Evolutionary conservation across 1,284 basidiomycete genomes (phyloP).

Genomic region (Microbotryum saponariae): DNA sequence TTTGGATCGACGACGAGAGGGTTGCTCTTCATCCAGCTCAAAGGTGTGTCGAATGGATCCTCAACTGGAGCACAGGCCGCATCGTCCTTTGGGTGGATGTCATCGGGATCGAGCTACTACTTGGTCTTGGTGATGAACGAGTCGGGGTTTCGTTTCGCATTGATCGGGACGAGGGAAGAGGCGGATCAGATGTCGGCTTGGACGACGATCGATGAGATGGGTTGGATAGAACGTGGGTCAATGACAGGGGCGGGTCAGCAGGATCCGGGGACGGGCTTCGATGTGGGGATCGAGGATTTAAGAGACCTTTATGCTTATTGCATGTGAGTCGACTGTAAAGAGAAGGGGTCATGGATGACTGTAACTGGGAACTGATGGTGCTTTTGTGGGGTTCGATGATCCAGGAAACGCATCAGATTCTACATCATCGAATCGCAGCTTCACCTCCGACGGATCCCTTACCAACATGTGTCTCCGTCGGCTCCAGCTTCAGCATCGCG

Average conservation of each 20-base stretch:
- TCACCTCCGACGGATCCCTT: conserved; percentile 69
- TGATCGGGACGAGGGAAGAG: conserved; percentile 12
- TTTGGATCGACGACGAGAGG: conserved; percentile 11
- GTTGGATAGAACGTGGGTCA: conserved; percentile 54
- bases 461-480: conserved; percentile 56
- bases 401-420: conserved; percentile 79
- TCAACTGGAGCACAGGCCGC: neutral
- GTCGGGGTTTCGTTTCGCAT: conserved; percentile 18
- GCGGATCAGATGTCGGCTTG: conserved; percentile 13
- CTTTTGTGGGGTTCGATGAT: neutral
- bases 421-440: conserved; percentile 80
- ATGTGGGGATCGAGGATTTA: conserved; percentile 59
- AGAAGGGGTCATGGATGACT: neutral
- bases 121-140: conserved; percentile 19
- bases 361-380: neutral
- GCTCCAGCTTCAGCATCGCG: neutral
- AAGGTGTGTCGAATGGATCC: neutral
- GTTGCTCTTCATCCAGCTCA: conserved; percentile 19
- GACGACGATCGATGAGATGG: conserved; percentile 63
- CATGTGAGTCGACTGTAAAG: conserved; percentile 49
- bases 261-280: conserved; percentile 46
- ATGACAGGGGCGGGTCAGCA: neutral
- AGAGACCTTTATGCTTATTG: conserved; percentile 70
- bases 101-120: conserved; percentile 4
- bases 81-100: neutral